phyloP scores from a whole-genome alignment of 2,329 filamentous ascomycete genomes.

The Colletotrichum navitas region DNA sequence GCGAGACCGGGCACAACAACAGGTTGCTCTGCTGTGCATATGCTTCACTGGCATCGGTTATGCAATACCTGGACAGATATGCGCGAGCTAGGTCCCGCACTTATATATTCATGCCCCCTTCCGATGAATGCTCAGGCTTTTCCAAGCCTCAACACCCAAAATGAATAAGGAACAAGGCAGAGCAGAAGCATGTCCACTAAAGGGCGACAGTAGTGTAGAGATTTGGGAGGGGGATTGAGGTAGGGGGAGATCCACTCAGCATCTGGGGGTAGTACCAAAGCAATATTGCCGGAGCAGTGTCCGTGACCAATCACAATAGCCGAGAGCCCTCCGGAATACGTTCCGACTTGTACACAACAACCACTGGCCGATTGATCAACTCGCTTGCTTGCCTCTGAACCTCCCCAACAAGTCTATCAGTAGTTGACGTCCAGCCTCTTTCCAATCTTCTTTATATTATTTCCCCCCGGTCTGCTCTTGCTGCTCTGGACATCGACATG shows the following conservation, averaged over 20 bases:
- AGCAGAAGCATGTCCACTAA: no score
- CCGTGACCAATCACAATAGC: not conserved
- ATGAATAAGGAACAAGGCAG: no score
- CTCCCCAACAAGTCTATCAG: not conserved
- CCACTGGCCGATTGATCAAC: conserved; percentile 5
- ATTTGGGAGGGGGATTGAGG: no score
- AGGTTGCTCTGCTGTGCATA: not conserved
- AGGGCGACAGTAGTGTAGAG: no score
- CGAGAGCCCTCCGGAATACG: not conserved
- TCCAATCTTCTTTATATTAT: not conserved
- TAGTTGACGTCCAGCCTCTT: not conserved
- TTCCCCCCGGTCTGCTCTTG: not conserved
- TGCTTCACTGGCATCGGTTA: not conserved
- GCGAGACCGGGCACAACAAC: not conserved
- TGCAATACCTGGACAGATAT: not conserved
- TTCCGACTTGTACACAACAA: not conserved
- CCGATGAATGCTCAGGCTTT: not conserved
- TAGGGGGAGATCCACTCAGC: no score
- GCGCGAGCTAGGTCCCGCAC: no score
- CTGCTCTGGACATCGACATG: not conserved
- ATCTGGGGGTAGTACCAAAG: no score
- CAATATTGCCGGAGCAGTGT: not conserved
- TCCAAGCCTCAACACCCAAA: not conserved
- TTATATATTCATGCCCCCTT: not conserved
- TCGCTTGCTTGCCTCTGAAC: not conserved